phyloP scores from a whole-genome alignment of 2,329 filamentous ascomycete species.

The Sphaerulina populicola region DNA sequence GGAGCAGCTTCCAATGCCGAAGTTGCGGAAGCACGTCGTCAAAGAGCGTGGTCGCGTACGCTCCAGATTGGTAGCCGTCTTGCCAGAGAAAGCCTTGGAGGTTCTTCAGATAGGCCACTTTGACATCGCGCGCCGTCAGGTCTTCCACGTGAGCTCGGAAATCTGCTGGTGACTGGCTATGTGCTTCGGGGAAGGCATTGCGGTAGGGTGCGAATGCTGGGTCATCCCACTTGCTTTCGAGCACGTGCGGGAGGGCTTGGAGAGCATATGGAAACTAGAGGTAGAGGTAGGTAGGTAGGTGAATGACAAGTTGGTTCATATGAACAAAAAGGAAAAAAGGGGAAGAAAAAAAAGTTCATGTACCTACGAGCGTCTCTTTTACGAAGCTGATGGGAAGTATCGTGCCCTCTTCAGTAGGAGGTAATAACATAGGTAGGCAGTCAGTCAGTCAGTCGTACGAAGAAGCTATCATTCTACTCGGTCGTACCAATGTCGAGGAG shows the following conservation, averaged over 20 bases:
- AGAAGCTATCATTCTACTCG: not conserved
- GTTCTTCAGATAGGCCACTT: conserved; percentile 67
- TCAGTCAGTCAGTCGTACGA: no score
- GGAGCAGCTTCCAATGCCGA: conserved; percentile 47
- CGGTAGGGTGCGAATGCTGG: conserved; percentile 58
- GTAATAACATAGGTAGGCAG: no score
- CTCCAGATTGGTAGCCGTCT: conserved; percentile 61
- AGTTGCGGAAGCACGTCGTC: conserved; percentile 55
- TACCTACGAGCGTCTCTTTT: conserved; percentile 69
- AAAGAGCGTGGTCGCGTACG: conserved; percentile 65
- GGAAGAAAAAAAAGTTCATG: no score
- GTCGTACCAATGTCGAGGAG: conserved; percentile 34
- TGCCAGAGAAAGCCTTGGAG: conserved; percentile 75
- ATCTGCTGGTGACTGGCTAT: conserved; percentile 50
- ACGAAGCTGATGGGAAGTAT: conserved; percentile 79
- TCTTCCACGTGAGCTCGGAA: conserved; percentile 61
- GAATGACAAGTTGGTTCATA: no score
- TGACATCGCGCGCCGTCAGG: conserved; percentile 63
- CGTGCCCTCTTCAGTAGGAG: conserved; percentile 62
- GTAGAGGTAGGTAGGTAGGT: no score
- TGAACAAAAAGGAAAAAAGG: no score
- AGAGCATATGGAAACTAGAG: conserved; percentile 66
- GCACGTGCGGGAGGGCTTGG: conserved; percentile 53
- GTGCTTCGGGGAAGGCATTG: conserved; percentile 60
- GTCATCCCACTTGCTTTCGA: conserved; percentile 59